Evolutionary conservation across 345 rosid species (phyloP).

Genomic region (Bruguiera sexangula): DNA sequence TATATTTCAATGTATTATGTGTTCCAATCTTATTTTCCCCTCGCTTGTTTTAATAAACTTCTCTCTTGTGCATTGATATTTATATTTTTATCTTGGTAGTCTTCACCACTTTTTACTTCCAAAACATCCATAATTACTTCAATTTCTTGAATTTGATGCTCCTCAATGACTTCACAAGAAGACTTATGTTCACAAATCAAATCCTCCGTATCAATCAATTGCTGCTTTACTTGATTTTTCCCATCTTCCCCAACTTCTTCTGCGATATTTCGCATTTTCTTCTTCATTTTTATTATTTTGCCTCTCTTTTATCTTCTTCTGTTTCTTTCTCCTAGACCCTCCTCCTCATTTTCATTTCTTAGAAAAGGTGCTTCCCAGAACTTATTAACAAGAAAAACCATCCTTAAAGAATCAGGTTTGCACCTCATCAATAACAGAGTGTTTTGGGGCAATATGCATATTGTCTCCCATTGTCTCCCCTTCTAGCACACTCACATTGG

Average conservation of each 20-base stretch:
- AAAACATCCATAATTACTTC: conserved; percentile 4
- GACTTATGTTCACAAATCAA: conserved; percentile 30
- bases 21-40: conserved; percentile 39
- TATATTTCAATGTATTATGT: not conserved
- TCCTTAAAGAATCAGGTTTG: conserved; percentile 92
- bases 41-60: not conserved
- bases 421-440: conserved; percentile 89
- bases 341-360: conserved; percentile 16
- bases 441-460: conserved; percentile 79
- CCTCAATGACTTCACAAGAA: conserved; percentile 26
- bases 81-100: conserved; percentile 2
- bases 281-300: too few species aligned
- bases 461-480: conserved; percentile 38
- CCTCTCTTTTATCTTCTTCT: conserved; percentile 2
- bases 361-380: conserved; percentile 59
- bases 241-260: not conserved
- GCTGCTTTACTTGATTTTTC: conserved; percentile 9
- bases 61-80: conserved; percentile 12
- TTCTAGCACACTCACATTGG: conserved; percentile 25
- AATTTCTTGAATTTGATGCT: conserved; percentile 10
- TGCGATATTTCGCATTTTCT: too few species aligned
- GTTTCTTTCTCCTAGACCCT: not conserved
- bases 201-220: conserved; percentile 33
- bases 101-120: conserved; percentile 31
- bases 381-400: conserved; percentile 77